A percentile compares a stretch with the other conserved stretches of the same genome.
These are phyloP conservation scores for Alternaria ethzedia DNA, from an alignment of 2,329 filamentous ascomycete genomes.

Conservation along the genomic window DNA sequence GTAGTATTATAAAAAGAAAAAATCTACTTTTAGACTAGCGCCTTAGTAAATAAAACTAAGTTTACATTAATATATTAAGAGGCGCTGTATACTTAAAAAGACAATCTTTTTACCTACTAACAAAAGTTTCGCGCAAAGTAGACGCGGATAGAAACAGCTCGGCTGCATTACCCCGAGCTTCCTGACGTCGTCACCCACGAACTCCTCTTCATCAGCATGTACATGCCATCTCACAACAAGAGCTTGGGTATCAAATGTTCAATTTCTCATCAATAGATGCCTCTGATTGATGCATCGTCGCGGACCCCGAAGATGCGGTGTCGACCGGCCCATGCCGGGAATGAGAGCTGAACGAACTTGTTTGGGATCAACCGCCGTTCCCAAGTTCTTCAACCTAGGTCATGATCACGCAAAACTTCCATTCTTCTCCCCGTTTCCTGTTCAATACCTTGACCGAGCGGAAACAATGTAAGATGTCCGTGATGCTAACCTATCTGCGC, in stretches of 20 bases:
- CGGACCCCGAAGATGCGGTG: not conserved
- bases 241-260: not conserved
- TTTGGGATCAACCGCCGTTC: not conserved
- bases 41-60: too few relatives aligned
- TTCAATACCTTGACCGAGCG: not conserved
- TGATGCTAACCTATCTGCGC: conserved; percentile 7
- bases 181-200: not conserved
- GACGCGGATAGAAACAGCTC: not conserved
- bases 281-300: not conserved
- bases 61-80: too few relatives aligned
- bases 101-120: accelerated
- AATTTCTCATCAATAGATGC: not conserved
- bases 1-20: too few relatives aligned
- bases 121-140: not conserved
- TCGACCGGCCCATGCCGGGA: not conserved
- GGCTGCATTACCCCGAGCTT: not conserved
- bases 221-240: not conserved
- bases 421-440: conserved; percentile 3
- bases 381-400: not conserved
- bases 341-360: not conserved
- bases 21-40: too few relatives aligned
- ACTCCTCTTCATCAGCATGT: not conserved
- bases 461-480: not conserved
- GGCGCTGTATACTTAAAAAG: not conserved
- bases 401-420: not conserved